Evolutionary conservation across 2,329 filamentous ascomycete species (phyloP), one percentile per base, ranked within the genome.

Genomic region (Claviceps monticola): DNA sequence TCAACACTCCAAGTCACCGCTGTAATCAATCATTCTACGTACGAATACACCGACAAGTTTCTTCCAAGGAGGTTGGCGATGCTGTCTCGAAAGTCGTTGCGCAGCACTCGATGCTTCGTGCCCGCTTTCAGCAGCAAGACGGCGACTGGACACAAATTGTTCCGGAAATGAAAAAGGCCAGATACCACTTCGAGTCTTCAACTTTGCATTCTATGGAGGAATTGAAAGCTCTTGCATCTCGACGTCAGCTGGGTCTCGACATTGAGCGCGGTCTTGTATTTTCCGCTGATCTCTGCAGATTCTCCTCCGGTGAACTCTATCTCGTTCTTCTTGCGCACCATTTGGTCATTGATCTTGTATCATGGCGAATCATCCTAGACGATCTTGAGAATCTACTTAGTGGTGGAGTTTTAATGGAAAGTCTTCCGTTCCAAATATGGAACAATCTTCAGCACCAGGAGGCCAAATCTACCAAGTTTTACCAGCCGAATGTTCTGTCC

Each of bases 281-380:
- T 51, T 51, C 50, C 21, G 50, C 44, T 11, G 50, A 51, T 7
- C 49, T 52, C 17, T 52, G 46, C 51, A 41, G 44, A n/a, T 19
- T 52, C 38, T 1, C 17, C 23, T n/a, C 51, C 1, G 52, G 51
- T 4, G 26, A 56, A 7, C 64, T 65, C 37, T 44, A 58, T 1
- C 46, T 68, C 0, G 65, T 63, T 5, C 48, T 71, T 8, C 57
- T 62, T 6, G 63, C 60, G 1, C 67, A 70, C 14, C 68, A 71
- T 51, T 57, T 70, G 0, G 62, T 68, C 1, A 63, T 74, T 16
- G 71, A 74, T 49, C 57, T 74, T 4, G 69, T 74, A 1, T 71
- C 70, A 0, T 75, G 72, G 72, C 61, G 69, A 7, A 62, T 71
- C 3, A 60, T 74, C 1, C 56, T 73, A 0, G 65, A 69, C 38